A percentile compares a stretch with the other conserved stretches of the same genome.
Conservation (phyloP, 2,329 filamentous ascomycete genomes). For the Colletotrichum sp. region DNA sequence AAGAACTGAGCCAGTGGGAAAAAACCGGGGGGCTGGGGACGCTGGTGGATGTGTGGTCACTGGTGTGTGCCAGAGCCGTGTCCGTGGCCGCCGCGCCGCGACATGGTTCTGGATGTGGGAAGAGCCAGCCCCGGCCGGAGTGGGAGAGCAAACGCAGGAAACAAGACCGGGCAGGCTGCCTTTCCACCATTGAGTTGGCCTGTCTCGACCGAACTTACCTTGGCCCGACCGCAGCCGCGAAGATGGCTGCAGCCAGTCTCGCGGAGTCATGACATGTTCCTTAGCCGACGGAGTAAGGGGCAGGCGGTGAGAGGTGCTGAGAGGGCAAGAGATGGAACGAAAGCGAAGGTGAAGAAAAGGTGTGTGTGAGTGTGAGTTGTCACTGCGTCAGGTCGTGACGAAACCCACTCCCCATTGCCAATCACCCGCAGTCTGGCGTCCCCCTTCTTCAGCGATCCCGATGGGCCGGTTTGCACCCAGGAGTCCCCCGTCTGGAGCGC, state of each 20-base stretch:
- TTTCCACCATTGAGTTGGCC: background rate
- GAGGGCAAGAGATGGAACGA: background rate
- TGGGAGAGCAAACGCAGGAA: background rate
- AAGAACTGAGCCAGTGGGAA: background rate
- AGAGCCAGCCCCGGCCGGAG: background rate
- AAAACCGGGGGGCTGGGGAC: slow-evolving; percentile 10
- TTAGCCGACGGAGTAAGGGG: background rate
- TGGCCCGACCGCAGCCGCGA: background rate
- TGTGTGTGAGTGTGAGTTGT: slow-evolving; percentile 19
- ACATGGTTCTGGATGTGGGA: slow-evolving; percentile 1
- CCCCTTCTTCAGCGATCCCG: slow-evolving; percentile 13
- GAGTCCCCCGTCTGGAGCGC: background rate
- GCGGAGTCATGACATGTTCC: background rate
- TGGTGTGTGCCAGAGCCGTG: background rate
- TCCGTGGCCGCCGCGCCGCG: background rate
- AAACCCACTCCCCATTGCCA: background rate
- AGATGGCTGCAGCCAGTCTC: background rate
- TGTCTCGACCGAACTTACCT: background rate
- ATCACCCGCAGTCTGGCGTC: slow-evolving; percentile 1
- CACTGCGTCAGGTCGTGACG: slow-evolving; percentile 16
- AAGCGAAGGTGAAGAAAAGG: background rate
- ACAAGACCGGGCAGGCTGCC: background rate
- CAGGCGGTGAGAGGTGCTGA: background rate
- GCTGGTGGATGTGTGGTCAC: background rate
- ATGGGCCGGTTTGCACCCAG: background rate